Evolutionary conservation across 441 rosid genomes (phyloP), one percentile per base, ranked within the genome.

Genomic region (Croton setiger): DNA sequence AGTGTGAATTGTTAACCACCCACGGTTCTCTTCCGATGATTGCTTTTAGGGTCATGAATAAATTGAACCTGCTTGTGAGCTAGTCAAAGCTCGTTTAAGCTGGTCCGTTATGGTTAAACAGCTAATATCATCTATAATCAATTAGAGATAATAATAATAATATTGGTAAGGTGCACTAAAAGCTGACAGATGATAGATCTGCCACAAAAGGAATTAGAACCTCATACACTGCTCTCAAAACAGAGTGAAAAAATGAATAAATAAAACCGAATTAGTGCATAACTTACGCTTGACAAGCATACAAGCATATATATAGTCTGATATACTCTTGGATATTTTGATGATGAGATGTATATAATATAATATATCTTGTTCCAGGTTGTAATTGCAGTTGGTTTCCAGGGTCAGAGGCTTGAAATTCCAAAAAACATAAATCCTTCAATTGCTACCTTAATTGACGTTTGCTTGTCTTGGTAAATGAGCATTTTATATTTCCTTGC

Each of bases 371-470:
- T 72, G 70, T 67, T 80, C 59, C 74, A 88, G 93, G 88, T 88
- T 71, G 75, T 88, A n/a, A 82, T 67, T 1, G 86, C 86, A n/a
- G 93, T 88, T 70, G 90, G 80, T 51, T 77, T 86, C 57, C 76
- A 62, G 48, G 73, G 80, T 54, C 76, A 71, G 70, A 83, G 83
- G 78, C 93, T 88, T 68, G 82, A 82, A 66, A 86, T 86, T 76
- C 89, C 90, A 7, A 69, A 69, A 47, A 73, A 66, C 58, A 65
- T 83, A 67, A 80, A 86, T 71, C 86, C 75, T 43, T 58, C 55
- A 1, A 76, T 84, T 62, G 90, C 90, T 75, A 73, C 84, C 71
- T 67, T 88, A 72, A 84, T 87, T 68, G 79, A 81, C 53, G 66
- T 57, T 45, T 87, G 92, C 82, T 81, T 84, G 86, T 73, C 76